Conservation (phyloP, 108 stramenopile species). For the Nitzschia palea region DNA sequence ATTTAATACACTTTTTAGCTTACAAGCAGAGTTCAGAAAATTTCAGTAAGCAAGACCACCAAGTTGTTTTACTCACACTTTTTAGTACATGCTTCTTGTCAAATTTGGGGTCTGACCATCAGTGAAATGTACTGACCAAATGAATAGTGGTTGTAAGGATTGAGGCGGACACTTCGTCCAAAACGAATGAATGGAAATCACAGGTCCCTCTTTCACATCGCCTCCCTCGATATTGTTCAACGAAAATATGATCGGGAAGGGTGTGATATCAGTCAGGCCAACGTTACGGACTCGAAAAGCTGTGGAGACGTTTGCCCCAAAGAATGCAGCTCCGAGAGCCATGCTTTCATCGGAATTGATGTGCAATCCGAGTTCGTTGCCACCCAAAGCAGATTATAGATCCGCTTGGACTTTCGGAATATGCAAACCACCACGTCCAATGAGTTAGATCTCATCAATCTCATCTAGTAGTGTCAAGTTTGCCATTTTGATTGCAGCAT, state of each 20-base stretch:
- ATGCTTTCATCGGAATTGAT: slow-evolving; percentile 99
- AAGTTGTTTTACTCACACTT: too few species aligned
- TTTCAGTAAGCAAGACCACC: too few species aligned
- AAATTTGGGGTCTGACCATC: too few species aligned
- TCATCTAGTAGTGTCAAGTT: slow-evolving; percentile 88
- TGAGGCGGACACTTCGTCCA: too few species aligned
- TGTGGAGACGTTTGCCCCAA: slow-evolving; percentile 95
- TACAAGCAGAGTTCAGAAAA: too few species aligned
- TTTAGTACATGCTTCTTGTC: too few species aligned
- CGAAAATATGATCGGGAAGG: slow-evolving; percentile 79
- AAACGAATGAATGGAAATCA: too few species aligned
- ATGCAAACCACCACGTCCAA: slow-evolving; percentile 98
- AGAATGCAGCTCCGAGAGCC: slow-evolving; percentile 98
- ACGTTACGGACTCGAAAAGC: slow-evolving; percentile 98
- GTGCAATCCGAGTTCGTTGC: slow-evolving; percentile 93
- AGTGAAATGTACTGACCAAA: too few species aligned
- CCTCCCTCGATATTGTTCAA: slow-evolving; percentile 54
- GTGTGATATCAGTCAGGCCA: slow-evolving; percentile 90
- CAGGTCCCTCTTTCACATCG: slow-evolving; percentile 36
- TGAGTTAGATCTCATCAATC: slow-evolving; percentile 91
- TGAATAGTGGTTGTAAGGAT: too few species aligned
- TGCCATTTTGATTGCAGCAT: slow-evolving; percentile 66
- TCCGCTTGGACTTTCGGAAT: slow-evolving; percentile 94
- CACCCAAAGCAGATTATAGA: slow-evolving; percentile 46
- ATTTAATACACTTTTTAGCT: too few species aligned